Conservation (phyloP, 2,329 filamentous ascomycete genomes). For the Torrubiellomyces zombiae region DNA sequence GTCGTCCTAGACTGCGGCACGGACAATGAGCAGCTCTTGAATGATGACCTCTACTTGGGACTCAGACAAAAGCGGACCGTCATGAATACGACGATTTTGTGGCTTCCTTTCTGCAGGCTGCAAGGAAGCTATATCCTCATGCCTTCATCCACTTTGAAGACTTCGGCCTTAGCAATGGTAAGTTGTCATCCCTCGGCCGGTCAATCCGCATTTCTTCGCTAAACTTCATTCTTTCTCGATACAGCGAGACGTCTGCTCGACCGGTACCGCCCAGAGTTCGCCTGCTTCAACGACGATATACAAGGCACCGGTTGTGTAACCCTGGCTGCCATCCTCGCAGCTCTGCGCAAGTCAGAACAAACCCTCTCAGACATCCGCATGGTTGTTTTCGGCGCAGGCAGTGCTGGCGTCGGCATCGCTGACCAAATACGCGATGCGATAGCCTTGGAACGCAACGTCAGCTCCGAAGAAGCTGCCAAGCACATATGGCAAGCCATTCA, state of each 20-base stretch:
- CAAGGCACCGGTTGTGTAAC: conserved; percentile 83
- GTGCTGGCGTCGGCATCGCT: conserved; percentile 71
- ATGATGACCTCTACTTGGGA: conserved; percentile 68
- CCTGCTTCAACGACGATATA: conserved; percentile 85
- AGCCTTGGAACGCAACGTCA: conserved; percentile 45
- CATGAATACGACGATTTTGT: conserved; percentile 63
- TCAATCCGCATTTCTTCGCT: neutral
- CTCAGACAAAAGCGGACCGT: conserved; percentile 48
- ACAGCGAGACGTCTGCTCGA: conserved; percentile 60
- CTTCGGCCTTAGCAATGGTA: conserved; percentile 60
- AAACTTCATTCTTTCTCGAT: no score
- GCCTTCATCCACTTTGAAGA: conserved; percentile 86
- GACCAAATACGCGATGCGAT: conserved; percentile 74
- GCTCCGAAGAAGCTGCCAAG: conserved; percentile 55
- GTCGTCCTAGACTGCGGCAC: conserved; percentile 80
- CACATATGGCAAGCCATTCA: conserved; percentile 67
- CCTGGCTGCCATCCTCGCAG: conserved; percentile 65
- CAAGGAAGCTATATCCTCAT: conserved; percentile 53
- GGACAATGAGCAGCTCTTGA: conserved; percentile 57
- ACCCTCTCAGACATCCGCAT: conserved; percentile 53
- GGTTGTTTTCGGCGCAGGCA: conserved; percentile 65
- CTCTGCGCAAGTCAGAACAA: conserved; percentile 49
- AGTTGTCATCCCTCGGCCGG: conserved; percentile 2
- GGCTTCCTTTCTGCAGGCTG: conserved; percentile 53
- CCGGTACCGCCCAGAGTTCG: conserved; percentile 52